Percentiles rank a stretch among this genome's conserved stretches.
These are phyloP conservation scores for Nevesoporus exiguus DNA, from an alignment of 768 basidiomycete species.

Conservation along the genomic window DNA sequence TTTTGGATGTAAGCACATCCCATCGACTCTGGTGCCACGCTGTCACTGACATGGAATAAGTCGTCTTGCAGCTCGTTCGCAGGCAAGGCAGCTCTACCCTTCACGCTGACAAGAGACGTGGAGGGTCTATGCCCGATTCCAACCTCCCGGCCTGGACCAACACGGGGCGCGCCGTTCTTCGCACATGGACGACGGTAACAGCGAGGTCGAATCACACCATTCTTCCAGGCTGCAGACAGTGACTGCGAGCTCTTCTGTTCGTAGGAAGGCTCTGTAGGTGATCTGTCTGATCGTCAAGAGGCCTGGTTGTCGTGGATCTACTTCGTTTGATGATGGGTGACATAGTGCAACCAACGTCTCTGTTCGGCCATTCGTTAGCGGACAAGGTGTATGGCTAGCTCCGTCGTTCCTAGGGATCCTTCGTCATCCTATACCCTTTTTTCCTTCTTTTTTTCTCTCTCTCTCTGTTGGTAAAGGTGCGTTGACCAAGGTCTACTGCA, in stretches of 20 bases:
- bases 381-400: background rate
- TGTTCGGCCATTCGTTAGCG: background rate
- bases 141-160: no score
- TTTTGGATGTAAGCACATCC: background rate
- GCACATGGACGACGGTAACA: no score
- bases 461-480: background rate
- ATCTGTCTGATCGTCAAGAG: background rate
- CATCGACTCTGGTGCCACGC: background rate
- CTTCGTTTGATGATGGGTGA: background rate
- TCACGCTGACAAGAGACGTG: background rate
- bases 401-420: background rate
- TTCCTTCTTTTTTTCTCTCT: background rate
- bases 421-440: slow-evolving; percentile 12
- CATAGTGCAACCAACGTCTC: background rate
- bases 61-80: background rate
- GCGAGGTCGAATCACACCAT: background rate
- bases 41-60: background rate
- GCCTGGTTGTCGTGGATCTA: background rate
- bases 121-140: background rate
- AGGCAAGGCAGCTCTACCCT: background rate
- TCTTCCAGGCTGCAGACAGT: background rate
- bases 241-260: background rate
- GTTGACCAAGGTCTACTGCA: background rate
- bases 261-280: background rate
- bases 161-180: no score